Conservation (phyloP, 139 green algal genomes). For the Chlorokybus atmophyticus region DNA sequence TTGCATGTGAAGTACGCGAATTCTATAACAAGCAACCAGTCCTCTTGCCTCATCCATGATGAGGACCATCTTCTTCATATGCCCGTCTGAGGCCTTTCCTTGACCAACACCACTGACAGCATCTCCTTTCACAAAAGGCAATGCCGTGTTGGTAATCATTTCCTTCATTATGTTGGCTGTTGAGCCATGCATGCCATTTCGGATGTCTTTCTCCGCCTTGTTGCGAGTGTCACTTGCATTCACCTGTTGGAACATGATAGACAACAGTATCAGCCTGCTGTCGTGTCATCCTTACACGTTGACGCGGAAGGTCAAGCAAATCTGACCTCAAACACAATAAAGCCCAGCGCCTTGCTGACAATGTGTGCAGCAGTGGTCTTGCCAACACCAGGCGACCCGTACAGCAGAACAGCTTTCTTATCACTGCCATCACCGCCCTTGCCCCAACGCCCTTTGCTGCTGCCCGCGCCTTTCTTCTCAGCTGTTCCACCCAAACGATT, state of each 20-base stretch:
- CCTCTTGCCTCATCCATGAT: conserved; percentile 99
- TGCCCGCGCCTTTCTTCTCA: conserved; percentile 13
- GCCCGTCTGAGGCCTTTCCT: background rate
- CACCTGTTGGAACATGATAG: no score
- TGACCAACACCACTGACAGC: background rate
- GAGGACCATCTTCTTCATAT: conserved; percentile 39
- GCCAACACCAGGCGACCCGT: conserved; percentile 77
- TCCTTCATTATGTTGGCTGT: conserved; percentile 81
- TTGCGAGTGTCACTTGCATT: conserved; percentile 88
- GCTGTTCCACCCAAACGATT: conserved; percentile 46
- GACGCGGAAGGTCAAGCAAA: background rate
- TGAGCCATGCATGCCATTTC: conserved; percentile 67
- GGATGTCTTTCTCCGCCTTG: conserved; percentile 55
- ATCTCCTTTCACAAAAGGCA: conserved; percentile 4
- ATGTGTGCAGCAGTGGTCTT: conserved; percentile 76
- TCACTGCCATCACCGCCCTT: no score
- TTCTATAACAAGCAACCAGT: no score
- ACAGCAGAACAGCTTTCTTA: conserved; percentile 91
- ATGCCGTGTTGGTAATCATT: conserved; percentile 62
- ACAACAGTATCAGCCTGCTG: no score
- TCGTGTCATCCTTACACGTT: no score
- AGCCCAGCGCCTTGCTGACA: conserved; percentile 38
- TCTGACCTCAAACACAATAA: conserved; percentile 17
- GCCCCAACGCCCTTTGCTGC: conserved; percentile 5
- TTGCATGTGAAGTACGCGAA: no score